These are phyloP conservation scores for Podospora didyma DNA, from an alignment of 495 filamentous ascomycete species.

Conservation along the genomic window DNA sequence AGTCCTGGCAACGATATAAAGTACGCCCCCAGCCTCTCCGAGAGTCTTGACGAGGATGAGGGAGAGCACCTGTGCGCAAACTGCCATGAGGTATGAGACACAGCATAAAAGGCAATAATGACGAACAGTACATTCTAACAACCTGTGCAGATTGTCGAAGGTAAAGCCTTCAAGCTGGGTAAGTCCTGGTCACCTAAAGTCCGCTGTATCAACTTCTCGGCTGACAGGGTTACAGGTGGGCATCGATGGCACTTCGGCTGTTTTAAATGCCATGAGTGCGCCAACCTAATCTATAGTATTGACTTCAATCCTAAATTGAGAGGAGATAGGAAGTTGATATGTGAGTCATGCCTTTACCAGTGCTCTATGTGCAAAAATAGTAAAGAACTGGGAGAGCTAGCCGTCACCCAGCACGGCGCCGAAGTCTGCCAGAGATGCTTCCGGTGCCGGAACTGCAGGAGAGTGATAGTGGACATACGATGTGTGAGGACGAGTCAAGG, in stretches of 20 bases:
- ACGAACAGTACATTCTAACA: neutral
- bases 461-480: constrained; percentile 95
- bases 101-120: neutral
- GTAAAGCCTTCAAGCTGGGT: constrained; percentile 98
- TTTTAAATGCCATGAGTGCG: constrained; percentile 98
- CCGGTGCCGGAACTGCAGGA: constrained; percentile 94
- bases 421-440: no score
- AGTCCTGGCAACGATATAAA: no score
- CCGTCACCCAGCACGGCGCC: no score
- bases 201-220: neutral
- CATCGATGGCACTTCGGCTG: constrained; percentile 99
- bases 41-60: no score
- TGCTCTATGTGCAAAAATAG: constrained; percentile 98
- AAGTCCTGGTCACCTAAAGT: constrained; percentile 34
- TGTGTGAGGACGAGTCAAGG: constrained; percentile 97
- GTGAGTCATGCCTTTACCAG: constrained; percentile 99
- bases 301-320: constrained; percentile 96
- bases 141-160: constrained; percentile 81
- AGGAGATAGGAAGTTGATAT: constrained; percentile 95
- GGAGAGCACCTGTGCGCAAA: constrained; percentile 84
- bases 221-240: constrained; percentile 57
- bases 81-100: constrained; percentile 76
- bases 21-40: no score
- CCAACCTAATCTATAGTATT: constrained; percentile 89
- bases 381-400: constrained; percentile 95